Evolutionary conservation across 2,329 filamentous ascomycete species (phyloP).

Genomic region (Pseudocercospora pini-densiflorae): DNA sequence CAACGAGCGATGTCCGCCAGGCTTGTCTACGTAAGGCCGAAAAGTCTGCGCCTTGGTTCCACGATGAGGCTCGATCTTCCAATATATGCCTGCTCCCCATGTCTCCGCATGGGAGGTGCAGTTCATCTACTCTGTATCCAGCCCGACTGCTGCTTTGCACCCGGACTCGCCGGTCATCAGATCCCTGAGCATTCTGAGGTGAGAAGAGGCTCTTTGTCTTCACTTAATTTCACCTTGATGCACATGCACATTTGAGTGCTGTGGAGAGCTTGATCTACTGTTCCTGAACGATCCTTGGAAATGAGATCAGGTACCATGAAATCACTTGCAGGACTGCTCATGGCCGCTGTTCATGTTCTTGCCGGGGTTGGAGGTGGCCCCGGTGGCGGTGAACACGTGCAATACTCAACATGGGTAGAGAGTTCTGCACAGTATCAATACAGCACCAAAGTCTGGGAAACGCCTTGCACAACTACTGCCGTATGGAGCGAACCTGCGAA

Average conservation of each 20-base stretch:
- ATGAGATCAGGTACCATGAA: background rate
- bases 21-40: background rate
- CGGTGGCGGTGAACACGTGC: background rate
- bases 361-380: background rate
- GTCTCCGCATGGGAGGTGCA: background rate
- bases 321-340: background rate
- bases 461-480: background rate
- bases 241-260: too few species aligned
- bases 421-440: background rate
- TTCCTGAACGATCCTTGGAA: too few species aligned
- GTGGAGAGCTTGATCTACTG: background rate
- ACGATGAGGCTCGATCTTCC: background rate
- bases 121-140: background rate
- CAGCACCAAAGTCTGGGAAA: constrained; percentile 1
- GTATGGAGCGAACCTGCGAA: background rate
- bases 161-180: background rate
- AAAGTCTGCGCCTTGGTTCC: background rate
- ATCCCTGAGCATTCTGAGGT: background rate
- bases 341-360: background rate
- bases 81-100: background rate
- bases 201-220: too few species aligned
- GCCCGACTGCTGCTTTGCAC: background rate
- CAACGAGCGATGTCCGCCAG: background rate
- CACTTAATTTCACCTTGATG: too few species aligned
- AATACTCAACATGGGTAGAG: constrained; percentile 3